These are phyloP conservation scores for Fusarium buharicum DNA, from an alignment of 2,329 filamentous ascomycete genomes.

Conservation along the genomic window DNA sequence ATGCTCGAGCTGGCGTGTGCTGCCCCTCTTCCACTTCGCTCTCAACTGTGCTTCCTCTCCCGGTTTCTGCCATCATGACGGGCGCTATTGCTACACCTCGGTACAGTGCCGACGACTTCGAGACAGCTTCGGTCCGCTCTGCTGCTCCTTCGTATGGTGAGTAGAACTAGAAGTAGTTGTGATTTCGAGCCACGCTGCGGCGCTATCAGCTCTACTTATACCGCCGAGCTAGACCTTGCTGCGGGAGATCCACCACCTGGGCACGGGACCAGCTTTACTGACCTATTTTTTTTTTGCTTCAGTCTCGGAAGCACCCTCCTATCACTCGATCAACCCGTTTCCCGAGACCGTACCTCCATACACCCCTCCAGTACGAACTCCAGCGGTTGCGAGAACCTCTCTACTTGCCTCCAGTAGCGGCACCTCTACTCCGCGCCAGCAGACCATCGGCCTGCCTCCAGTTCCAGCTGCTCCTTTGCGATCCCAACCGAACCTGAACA, in stretches of 20 bases:
- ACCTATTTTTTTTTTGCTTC: constrained; percentile 21
- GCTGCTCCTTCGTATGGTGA: constrained; percentile 74
- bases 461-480: constrained; percentile 56
- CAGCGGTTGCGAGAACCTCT: constrained; percentile 27
- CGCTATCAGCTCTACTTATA: constrained; percentile 15
- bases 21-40: constrained; percentile 35
- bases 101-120: constrained; percentile 66
- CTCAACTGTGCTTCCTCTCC: constrained; percentile 23
- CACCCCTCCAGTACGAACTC: constrained; percentile 50
- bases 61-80: constrained; percentile 46
- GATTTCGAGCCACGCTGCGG: constrained; percentile 4
- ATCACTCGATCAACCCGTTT: constrained; percentile 65
- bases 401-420: constrained; percentile 38
- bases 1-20: constrained; percentile 41
- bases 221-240: constrained; percentile 5
- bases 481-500: constrained; percentile 57
- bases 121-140: constrained; percentile 74
- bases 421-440: constrained; percentile 46
- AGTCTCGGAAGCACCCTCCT: constrained; percentile 74
- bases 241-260: constrained; percentile 13
- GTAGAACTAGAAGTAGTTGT: constrained; percentile 41
- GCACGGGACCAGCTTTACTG: constrained; percentile 37
- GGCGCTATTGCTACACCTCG: constrained; percentile 48
- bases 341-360: constrained; percentile 63
- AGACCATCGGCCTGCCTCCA: constrained; percentile 61